Percentiles rank a stretch among this genome's conserved stretches.
Conservation (phyloP, 768 basidiomycete genomes). For the Jaapia argillacea region DNA sequence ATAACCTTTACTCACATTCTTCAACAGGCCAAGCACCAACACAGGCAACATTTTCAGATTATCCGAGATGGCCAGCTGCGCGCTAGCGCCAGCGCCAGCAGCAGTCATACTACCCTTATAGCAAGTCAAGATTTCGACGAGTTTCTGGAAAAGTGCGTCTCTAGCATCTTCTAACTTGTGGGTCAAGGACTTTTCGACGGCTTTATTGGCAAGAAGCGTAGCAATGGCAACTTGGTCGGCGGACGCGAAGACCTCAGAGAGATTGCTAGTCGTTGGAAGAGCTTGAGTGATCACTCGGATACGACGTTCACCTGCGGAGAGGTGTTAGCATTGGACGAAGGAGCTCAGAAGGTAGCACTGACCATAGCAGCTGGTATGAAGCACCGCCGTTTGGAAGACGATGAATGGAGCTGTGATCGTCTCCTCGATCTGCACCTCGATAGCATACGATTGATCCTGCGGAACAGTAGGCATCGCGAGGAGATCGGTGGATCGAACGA, state of each 20-base stretch:
- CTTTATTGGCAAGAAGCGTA: slow-evolving; percentile 84
- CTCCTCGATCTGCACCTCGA: slow-evolving; percentile 95
- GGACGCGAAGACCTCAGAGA: slow-evolving; percentile 85
- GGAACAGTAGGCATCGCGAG: slow-evolving; percentile 96
- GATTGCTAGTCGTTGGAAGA: slow-evolving; percentile 76
- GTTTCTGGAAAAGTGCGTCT: slow-evolving; percentile 72
- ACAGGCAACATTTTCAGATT: slow-evolving; percentile 95
- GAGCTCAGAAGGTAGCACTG: slow-evolving; percentile 8
- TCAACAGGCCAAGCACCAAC: slow-evolving; percentile 80
- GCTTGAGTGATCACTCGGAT: slow-evolving; percentile 87
- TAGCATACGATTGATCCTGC: slow-evolving; percentile 90
- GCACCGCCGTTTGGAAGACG: slow-evolving; percentile 88
- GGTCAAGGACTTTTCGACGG: slow-evolving; percentile 79
- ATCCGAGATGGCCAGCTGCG: slow-evolving; percentile 85
- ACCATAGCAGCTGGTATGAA: slow-evolving; percentile 93
- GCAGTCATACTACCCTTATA: slow-evolving; percentile 98
- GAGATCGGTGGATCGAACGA: slow-evolving; percentile 93
- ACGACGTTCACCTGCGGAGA: slow-evolving; percentile 56
- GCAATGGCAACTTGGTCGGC: slow-evolving; percentile 84
- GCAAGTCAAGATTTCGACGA: slow-evolving; percentile 75
- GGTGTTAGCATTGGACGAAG: neutral
- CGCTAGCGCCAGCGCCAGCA: slow-evolving; percentile 86
- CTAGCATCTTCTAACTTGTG: slow-evolving; percentile 86
- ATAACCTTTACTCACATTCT: slow-evolving; percentile 64
- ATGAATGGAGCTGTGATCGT: slow-evolving; percentile 85